These are phyloP conservation scores for Colletotrichum phormii DNA, from an alignment of 2,329 filamentous ascomycete genomes.

Conservation along the genomic window DNA sequence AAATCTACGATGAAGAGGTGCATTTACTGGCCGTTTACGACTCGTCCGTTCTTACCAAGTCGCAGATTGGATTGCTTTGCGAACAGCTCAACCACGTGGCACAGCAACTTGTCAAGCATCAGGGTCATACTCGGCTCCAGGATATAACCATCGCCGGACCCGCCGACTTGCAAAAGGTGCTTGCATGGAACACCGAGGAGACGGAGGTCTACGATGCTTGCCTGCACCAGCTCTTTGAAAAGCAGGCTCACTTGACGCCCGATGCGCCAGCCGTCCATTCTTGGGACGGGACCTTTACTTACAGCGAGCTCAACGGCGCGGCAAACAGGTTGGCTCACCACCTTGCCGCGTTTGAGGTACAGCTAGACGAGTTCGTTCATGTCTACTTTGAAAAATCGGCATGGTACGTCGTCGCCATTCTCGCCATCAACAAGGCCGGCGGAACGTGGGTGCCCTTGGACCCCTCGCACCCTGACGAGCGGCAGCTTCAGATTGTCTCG, in stretches of 20 bases:
- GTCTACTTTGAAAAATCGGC: conserved; percentile 15
- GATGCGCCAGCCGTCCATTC: conserved; percentile 1
- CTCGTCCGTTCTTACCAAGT: conserved; percentile 1
- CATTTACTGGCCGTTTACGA: not conserved
- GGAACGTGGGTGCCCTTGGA: conserved; percentile 6
- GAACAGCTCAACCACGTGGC: conserved; percentile 6
- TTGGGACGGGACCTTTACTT: conserved; percentile 16
- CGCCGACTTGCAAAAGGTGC: not conserved
- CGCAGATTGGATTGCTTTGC: not conserved
- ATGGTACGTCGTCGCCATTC: conserved; percentile 9
- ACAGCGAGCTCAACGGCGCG: conserved; percentile 13
- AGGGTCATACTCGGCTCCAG: not conserved
- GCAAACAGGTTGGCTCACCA: conserved; percentile 7
- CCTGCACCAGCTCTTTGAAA: conserved; percentile 6
- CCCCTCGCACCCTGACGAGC: conserved; percentile 3
- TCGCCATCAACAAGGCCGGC: conserved; percentile 19
- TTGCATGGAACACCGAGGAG: conserved; percentile 9
- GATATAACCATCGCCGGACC: conserved; percentile 5
- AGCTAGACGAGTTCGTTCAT: conserved; percentile 2
- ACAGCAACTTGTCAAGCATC: not conserved
- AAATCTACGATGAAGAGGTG: not conserved
- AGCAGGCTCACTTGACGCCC: not conserved
- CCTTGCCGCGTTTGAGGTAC: conserved; percentile 1
- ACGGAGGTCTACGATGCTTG: not conserved
- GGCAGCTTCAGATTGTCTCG: conserved; percentile 6